Percentiles rank a stretch among this genome's conserved stretches.
Conservation (phyloP, 257 asterid genomes). For the Lavandula angustifolia region DNA sequence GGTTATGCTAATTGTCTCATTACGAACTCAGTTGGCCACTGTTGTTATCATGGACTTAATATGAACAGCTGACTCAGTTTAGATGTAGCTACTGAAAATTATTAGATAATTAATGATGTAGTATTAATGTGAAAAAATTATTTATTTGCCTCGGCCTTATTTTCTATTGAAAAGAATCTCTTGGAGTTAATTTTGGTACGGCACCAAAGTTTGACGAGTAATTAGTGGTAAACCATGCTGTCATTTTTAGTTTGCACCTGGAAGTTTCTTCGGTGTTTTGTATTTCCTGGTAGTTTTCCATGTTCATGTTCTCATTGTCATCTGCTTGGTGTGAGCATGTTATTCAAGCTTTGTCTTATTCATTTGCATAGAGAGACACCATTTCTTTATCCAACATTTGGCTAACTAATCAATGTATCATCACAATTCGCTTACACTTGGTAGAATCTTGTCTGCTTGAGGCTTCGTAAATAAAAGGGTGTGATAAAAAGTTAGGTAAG, state of each 20-base stretch:
- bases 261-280: slow-evolving; percentile 5
- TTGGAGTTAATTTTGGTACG: slow-evolving; percentile 8
- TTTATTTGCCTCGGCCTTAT: slow-evolving; percentile 10
- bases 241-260: neutral
- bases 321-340: neutral
- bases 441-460: neutral
- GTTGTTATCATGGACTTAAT: neutral
- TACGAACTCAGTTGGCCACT: neutral
- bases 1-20: neutral
- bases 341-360: neutral
- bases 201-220: neutral
- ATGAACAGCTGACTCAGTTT: neutral
- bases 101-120: neutral
- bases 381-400: neutral
- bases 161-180: neutral
- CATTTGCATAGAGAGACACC: neutral
- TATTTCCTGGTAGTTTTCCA: slow-evolving; percentile 22
- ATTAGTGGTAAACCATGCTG: neutral
- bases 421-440: neutral
- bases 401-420: neutral
- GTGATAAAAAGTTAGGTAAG: neutral
- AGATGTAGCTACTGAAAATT: neutral
- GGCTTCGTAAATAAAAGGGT: neutral
- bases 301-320: neutral
- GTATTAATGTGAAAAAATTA: neutral